Conservation (phyloP, 164 flowering plant genomes). For the Berberis vulgaris region DNA sequence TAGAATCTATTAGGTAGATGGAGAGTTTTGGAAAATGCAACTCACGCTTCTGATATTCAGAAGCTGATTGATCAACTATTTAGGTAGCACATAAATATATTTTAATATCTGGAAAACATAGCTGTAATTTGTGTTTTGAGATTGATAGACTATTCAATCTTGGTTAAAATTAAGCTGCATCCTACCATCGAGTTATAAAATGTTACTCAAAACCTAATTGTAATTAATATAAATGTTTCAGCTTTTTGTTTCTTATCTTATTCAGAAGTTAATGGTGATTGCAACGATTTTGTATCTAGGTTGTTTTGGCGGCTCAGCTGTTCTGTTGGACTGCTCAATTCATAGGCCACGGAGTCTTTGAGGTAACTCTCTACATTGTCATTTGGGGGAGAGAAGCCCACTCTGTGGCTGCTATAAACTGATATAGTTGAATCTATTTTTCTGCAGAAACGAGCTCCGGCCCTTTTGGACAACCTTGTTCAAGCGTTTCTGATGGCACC, state of each 20-base stretch:
- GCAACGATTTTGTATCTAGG: conserved; percentile 19
- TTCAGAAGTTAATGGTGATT: not conserved
- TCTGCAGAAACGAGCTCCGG: conserved; percentile 51
- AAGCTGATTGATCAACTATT: too few species aligned
- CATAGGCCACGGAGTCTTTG: conserved; percentile 59
- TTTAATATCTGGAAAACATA: too few species aligned
- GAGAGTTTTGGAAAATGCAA: too few species aligned
- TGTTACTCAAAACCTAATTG: too few species aligned
- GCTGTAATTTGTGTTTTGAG: too few species aligned
- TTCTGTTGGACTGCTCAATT: conserved; percentile 64
- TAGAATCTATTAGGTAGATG: too few species aligned
- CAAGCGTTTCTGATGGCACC: conserved; percentile 66
- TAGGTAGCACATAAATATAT: too few species aligned
- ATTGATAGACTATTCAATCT: too few species aligned
- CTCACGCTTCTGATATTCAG: too few species aligned
- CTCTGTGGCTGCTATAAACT: not conserved
- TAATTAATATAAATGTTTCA: not conserved
- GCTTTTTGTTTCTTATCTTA: not conserved
- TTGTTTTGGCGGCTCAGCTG: conserved; percentile 41
- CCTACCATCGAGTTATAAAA: too few species aligned
- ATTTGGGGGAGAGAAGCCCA: not conserved
- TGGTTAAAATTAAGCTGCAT: too few species aligned
- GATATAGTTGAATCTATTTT: not conserved
- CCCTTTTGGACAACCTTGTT: conserved; percentile 48
- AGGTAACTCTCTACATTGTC: conserved; percentile 23